Evolutionary conservation across 2,329 filamentous ascomycete genomes (phyloP).

Genomic region (Chaetomium olivaceum): DNA sequence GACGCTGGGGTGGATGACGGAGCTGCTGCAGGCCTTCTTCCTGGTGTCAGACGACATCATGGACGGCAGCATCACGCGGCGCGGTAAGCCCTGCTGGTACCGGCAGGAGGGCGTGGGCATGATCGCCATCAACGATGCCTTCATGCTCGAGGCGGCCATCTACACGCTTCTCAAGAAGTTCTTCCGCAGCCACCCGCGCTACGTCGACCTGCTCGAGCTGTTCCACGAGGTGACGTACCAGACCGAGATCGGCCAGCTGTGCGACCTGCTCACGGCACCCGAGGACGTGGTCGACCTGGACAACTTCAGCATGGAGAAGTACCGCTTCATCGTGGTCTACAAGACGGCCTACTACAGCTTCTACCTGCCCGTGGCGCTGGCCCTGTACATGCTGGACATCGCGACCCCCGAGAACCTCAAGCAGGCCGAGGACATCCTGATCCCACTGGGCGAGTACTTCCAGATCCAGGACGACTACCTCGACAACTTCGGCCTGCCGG

Average conservation of each 20-base stretch:
- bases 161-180: slow-evolving; percentile 91
- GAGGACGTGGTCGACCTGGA: slow-evolving; percentile 89
- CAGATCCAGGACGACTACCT: slow-evolving; percentile 99
- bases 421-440: slow-evolving; percentile 86
- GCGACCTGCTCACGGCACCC: slow-evolving; percentile 91
- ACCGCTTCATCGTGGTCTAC: slow-evolving; percentile 98
- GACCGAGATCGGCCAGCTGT: slow-evolving; percentile 93
- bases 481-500: slow-evolving; percentile 92
- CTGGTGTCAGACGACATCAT: slow-evolving; percentile 98
- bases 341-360: slow-evolving; percentile 99
- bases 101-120: slow-evolving; percentile 84
- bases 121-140: slow-evolving; percentile 97
- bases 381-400: slow-evolving; percentile 79
- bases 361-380: slow-evolving; percentile 93
- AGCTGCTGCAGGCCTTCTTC: slow-evolving; percentile 98
- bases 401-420: slow-evolving; percentile 88
- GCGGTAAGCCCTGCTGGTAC: slow-evolving; percentile 96
- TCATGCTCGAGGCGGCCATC: slow-evolving; percentile 90
- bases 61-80: slow-evolving; percentile 92
- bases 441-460: slow-evolving; percentile 98
- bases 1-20: slow-evolving; percentile 93
- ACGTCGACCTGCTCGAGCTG: slow-evolving; percentile 89
- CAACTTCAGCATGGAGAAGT: slow-evolving; percentile 95
- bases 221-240: slow-evolving; percentile 95
- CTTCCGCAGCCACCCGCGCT: slow-evolving; percentile 83